Evolutionary conservation across 73 alveolate genomes (phyloP).

Genomic region (Paramecium tetraurelia): DNA sequence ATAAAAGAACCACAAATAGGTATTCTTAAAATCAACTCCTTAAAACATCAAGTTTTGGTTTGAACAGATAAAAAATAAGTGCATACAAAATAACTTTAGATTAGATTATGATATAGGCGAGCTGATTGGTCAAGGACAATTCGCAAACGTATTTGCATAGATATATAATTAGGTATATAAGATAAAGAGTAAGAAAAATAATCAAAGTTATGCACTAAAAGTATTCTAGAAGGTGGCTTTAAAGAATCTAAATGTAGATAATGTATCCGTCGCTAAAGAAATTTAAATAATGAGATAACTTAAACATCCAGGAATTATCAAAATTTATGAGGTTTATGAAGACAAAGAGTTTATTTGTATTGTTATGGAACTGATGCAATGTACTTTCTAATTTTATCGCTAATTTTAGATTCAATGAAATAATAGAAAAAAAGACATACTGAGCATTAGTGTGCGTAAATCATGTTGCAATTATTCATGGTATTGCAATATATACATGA

Average conservation of each 20-base stretch:
- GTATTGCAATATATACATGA: conserved; percentile 23
- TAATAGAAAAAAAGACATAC: conserved; percentile 53
- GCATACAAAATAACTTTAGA: background rate
- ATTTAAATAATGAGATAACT: conserved; percentile 72
- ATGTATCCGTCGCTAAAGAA: conserved; percentile 71
- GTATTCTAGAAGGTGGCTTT: conserved; percentile 61
- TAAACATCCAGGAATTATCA: conserved; percentile 76
- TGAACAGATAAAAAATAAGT: background rate
- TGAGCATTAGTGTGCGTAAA: conserved; percentile 48
- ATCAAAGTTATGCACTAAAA: background rate
- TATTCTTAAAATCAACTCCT: background rate
- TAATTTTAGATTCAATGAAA: conserved; percentile 64
- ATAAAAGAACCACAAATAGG: background rate
- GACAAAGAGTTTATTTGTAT: conserved; percentile 68
- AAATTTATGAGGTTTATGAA: conserved; percentile 77
- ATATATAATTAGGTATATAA: background rate
- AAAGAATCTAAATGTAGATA: conserved; percentile 52
- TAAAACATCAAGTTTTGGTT: background rate
- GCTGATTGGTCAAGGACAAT: conserved; percentile 24
- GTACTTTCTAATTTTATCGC: conserved; percentile 67
- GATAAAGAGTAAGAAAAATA: background rate
- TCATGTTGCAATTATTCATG: background rate
- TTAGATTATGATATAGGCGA: conserved; percentile 11
- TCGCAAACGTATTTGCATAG: background rate
- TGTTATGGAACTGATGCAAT: conserved; percentile 69